A percentile compares a stretch with the other conserved stretches of the same genome.
Conservation (phyloP, 495 filamentous ascomycete species). For the Penicillium goetzii region DNA sequence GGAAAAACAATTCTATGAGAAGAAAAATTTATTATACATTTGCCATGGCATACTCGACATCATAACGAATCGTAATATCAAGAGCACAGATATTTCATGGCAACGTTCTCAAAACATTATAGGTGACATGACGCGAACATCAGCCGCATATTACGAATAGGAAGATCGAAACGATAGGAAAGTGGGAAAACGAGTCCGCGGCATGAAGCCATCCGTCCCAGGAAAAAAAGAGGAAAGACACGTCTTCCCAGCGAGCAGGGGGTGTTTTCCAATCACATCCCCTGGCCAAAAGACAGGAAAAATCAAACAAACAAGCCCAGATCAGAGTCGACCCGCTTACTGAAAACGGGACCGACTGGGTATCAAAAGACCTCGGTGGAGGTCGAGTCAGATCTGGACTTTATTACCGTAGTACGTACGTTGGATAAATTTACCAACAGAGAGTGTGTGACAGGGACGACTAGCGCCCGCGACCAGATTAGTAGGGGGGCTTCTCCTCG, state of each 20-base stretch:
- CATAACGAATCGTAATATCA: conserved; percentile 10
- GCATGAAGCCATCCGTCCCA: not conserved
- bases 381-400: conserved; percentile 5
- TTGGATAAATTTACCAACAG: not conserved
- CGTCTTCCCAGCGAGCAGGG: not conserved
- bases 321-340: conserved; percentile 18
- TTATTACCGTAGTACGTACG: not conserved
- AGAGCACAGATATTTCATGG: conserved; percentile 14
- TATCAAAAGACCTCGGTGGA: conserved; percentile 30
- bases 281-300: not conserved
- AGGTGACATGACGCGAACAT: conserved; percentile 25
- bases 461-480: conserved; percentile 19
- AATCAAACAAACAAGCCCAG: conserved; percentile 17
- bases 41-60: conserved; percentile 10
- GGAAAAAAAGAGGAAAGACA: not conserved
- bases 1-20: not conserved
- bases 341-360: conserved; percentile 18
- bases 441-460: not conserved
- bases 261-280: not conserved
- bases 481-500: conserved; percentile 67
- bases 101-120: conserved; percentile 24
- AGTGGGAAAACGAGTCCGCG: not conserved
- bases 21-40: conserved; percentile 12
- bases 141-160: conserved; percentile 26
- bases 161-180: conserved; percentile 13